Evolutionary conservation across 495 filamentous ascomycete genomes (phyloP), one percentile per base, ranked within the genome.

Genomic region (Astrothelium subdiscretum): DNA sequence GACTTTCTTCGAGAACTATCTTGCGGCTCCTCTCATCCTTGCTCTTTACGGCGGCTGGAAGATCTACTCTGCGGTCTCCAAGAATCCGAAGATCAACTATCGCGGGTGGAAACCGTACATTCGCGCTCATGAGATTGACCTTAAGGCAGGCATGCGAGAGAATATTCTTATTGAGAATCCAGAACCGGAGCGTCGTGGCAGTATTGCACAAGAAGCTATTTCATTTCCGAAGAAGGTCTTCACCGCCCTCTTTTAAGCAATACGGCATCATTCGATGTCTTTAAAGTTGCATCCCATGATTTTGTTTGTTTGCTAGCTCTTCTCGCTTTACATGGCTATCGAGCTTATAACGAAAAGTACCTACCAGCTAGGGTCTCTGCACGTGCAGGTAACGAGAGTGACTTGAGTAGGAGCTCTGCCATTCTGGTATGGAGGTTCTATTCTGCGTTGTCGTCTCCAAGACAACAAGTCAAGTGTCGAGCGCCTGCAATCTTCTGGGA

Each of bases 1-100:
- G 38, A 31, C 3, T 57, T 71, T 71, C 68, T 71, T 71, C 64
- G 51, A 65, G 57, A 22, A 57, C 24, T 71, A 70, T 61, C 61
- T 71, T 32, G 68, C 69, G 31, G 59, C 62, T 11, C 66, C 66
- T 4, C 35, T 71, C 57, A 63, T 70, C 40, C 40, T 71, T 38
- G 26, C 48, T 42, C 57, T 71, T 29, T 70, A 69, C 51, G 1
- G 64, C 32, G 43, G 61, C 38, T 70, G 68, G 68, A 70, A 70
- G 42, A 54, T 68, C 15, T 67, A 66, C 48, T 62, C 62, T 40
- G 43, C 40, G 42, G 51, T 61, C 58, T 61, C 59, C 4, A 52
- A 20, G 15, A 44, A 61, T 38, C 57, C 24, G 29, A 20, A 35
- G 20, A 58, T 63, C 10, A 32, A 58, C 8, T 57, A 65, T 22